A percentile compares a stretch with the other conserved stretches of the same genome.
phyloP scores from a whole-genome alignment of 1,139 yeast genomes.

The Pichia sp. region DNA sequence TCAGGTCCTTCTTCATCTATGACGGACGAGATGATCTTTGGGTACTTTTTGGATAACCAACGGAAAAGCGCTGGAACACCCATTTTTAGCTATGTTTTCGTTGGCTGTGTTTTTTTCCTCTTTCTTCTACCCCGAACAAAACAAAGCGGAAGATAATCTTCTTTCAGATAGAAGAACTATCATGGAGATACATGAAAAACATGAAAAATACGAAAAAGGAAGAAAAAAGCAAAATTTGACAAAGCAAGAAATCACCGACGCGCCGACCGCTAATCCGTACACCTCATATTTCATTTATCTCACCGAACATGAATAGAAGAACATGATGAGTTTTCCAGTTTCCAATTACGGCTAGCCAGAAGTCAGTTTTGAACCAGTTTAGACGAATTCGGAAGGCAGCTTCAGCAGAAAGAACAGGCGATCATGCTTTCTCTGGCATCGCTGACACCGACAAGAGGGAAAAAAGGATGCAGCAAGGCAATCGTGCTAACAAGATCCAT shows the following conservation, averaged over 20 bases:
- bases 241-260: conserved; percentile 1
- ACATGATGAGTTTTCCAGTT: not conserved
- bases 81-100: conserved; percentile 31
- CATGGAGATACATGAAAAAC: not conserved
- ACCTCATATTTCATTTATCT: not conserved
- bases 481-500: conserved; percentile 2
- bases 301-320: not conserved
- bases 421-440: not conserved
- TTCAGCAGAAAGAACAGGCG: not conserved
- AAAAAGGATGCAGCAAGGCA: not conserved
- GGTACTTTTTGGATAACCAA: conserved; percentile 92
- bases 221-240: not conserved
- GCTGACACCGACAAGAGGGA: not conserved
- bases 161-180: too few species aligned
- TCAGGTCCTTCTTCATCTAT: conserved; percentile 62
- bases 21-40: conserved; percentile 89
- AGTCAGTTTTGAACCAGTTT: not conserved
- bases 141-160: too few species aligned
- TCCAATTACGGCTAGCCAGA: not conserved
- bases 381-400: not conserved
- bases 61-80: conserved; percentile 97
- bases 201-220: not conserved
- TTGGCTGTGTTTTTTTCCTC: not conserved
- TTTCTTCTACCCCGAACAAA: too few species aligned
- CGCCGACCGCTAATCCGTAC: conserved; percentile 1